phyloP scores from a whole-genome alignment of 1,284 basidiomycete genomes.

The Inonotus obliquus region DNA sequence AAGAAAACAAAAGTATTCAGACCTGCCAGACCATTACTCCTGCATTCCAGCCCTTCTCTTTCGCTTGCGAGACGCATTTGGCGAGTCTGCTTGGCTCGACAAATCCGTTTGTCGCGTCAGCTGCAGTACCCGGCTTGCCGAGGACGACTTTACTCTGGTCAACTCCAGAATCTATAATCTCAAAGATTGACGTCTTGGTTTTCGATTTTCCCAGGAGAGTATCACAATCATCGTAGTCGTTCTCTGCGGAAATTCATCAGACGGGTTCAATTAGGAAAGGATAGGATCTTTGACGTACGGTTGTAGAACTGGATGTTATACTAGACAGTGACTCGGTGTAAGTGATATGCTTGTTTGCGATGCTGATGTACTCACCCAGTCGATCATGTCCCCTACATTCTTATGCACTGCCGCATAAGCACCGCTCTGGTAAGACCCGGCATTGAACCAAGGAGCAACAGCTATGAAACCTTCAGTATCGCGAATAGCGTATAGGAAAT shows the following conservation, averaged over 20 bases:
- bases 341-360: neutral
- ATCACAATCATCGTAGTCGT: conserved; percentile 22
- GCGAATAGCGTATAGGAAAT: neutral
- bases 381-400: conserved; percentile 23
- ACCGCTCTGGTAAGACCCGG: conserved; percentile 13
- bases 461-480: neutral
- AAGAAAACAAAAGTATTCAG: neutral
- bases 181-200: conserved; percentile 24
- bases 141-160: conserved; percentile 25
- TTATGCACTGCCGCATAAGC: conserved; percentile 23
- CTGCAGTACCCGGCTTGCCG: conserved; percentile 23
- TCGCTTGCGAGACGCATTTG: conserved; percentile 21
- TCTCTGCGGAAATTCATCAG: conserved; percentile 3
- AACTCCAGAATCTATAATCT: conserved; percentile 24
- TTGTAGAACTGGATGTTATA: conserved; percentile 20
- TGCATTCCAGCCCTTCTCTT: conserved; percentile 23
- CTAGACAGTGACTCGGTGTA: neutral
- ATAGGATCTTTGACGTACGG: neutral
- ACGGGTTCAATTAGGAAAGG: neutral
- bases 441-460: conserved; percentile 15
- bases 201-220: conserved; percentile 21
- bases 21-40: conserved; percentile 25
- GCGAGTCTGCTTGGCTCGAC: conserved; percentile 23
- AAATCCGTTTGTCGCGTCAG: conserved; percentile 23
- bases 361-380: conserved; percentile 19